Conservation (phyloP, 2,329 filamentous ascomycete species). For the Emydomyces testavorans region DNA sequence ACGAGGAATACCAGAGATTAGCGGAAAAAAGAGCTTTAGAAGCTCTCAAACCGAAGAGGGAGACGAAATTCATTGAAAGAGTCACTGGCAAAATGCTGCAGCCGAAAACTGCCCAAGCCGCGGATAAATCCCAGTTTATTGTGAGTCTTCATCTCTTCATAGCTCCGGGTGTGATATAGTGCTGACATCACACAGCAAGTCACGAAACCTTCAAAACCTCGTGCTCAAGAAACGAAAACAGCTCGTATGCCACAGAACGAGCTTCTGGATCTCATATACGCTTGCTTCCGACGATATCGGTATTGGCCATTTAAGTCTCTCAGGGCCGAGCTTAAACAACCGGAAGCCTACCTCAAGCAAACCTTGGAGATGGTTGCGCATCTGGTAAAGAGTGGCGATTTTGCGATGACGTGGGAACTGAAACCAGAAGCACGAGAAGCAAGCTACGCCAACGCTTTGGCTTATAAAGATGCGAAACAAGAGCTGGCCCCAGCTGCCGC, state of each 20-base stretch:
- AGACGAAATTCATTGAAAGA: conserved; percentile 42
- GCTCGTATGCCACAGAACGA: conserved; percentile 82
- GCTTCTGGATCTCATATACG: conserved; percentile 73
- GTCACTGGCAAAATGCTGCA: conserved; percentile 44
- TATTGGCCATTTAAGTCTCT: conserved; percentile 93
- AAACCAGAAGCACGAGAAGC: conserved; percentile 55
- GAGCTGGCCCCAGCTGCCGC: conserved; percentile 39
- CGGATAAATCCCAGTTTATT: conserved; percentile 34
- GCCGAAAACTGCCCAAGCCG: conserved; percentile 43
- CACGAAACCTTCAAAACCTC: conserved; percentile 43
- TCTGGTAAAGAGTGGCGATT: conserved; percentile 69
- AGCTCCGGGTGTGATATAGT: not conserved
- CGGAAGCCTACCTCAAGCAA: conserved; percentile 84
- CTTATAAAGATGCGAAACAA: conserved; percentile 41
- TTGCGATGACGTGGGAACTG: conserved; percentile 75
- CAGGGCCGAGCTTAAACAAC: conserved; percentile 65
- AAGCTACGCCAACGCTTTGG: conserved; percentile 35
- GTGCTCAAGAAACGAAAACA: conserved; percentile 64
- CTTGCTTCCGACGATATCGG: conserved; percentile 70
- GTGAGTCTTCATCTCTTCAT: conserved; percentile 23
- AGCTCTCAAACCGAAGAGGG: conserved; percentile 48
- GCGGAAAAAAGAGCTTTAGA: conserved; percentile 49
- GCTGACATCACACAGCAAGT: conserved; percentile 27
- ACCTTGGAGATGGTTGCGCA: conserved; percentile 72
- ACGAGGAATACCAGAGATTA: conserved; percentile 55